Conservation (phyloP, 192 early-diverging fungal species). For the Backusella circina region DNA sequence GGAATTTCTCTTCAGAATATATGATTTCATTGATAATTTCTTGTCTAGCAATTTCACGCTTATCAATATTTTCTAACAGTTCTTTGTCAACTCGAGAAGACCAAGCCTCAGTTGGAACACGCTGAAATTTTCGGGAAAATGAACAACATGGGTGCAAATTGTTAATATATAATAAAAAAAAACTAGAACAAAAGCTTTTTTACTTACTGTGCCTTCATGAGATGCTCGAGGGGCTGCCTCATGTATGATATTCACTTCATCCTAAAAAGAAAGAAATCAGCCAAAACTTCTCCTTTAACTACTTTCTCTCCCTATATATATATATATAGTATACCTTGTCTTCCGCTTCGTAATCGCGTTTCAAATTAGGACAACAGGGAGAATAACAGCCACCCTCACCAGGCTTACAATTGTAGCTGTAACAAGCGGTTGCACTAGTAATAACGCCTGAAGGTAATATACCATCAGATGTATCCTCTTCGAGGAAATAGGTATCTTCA, state of each 20-base stretch:
- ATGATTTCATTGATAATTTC: conserved; percentile 95
- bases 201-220: conserved; percentile 2
- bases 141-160: neutral
- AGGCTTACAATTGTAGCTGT: conserved; percentile 35
- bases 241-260: neutral
- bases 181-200: neutral
- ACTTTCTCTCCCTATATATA: neutral
- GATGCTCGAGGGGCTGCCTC: neutral
- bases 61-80: conserved; percentile 63
- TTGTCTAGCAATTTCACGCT: conserved; percentile 80
- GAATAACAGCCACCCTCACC: conserved; percentile 31
- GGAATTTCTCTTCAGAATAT: conserved; percentile 88
- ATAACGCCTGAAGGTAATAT: conserved; percentile 80
- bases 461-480: conserved; percentile 30
- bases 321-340: neutral
- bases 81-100: conserved; percentile 69
- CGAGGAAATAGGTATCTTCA: conserved; percentile 26
- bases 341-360: neutral
- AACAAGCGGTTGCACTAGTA: conserved; percentile 86
- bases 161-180: neutral
- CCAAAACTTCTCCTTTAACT: neutral
- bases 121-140: neutral
- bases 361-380: conserved; percentile 25
- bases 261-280: neutral
- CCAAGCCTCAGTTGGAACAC: conserved; percentile 53